A percentile compares a stretch with the other conserved stretches of the same genome.
Evolutionary conservation across 2,329 filamentous ascomycete genomes (phyloP).

Genomic region (Ceratocystis cubensis): DNA sequence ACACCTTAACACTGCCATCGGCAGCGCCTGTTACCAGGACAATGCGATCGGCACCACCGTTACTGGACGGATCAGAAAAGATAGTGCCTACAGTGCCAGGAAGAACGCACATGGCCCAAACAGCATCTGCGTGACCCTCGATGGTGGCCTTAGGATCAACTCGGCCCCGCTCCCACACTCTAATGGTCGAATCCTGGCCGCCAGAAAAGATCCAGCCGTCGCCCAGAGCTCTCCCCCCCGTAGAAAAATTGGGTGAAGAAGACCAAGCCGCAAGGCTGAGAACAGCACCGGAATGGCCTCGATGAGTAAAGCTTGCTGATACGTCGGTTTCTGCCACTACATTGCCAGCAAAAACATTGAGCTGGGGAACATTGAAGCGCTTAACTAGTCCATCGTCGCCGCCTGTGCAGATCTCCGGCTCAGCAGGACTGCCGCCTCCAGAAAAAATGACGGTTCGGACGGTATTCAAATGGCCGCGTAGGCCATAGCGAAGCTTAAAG

Average conservation of each 20-base stretch:
- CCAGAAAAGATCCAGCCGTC: conserved; percentile 99
- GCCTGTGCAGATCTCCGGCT: conserved; percentile 92
- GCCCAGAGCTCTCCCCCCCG: conserved; percentile 72
- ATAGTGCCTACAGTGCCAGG: conserved; percentile 69
- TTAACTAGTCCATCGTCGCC: conserved; percentile 95
- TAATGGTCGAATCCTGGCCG: conserved; percentile 81
- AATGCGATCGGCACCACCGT: conserved; percentile 73
- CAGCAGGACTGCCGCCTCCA: conserved; percentile 83
- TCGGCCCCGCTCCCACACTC: conserved; percentile 88
- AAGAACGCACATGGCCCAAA: conserved; percentile 89
- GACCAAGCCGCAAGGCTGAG: conserved; percentile 79
- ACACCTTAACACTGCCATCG: conserved; percentile 83
- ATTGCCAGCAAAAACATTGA: conserved; percentile 42
- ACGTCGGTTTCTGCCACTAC: conserved; percentile 67
- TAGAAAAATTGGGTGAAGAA: conserved; percentile 75
- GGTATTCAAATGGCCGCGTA: conserved; percentile 85
- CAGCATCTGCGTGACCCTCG: conserved; percentile 86
- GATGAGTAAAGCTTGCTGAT: conserved; percentile 84
- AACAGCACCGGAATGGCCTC: conserved; percentile 83
- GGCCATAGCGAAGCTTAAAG: conserved; percentile 86
- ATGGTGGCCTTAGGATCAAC: conserved; percentile 92
- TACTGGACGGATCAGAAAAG: conserved; percentile 62
- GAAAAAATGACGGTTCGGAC: conserved; percentile 94
- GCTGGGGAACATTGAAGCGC: conserved; percentile 85
- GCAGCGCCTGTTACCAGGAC: conserved; percentile 83